Evolutionary conservation across 108 stramenopile species (phyloP), one percentile per base, ranked within the genome.

Genomic region (Stephanodiscus minutulus): DNA sequence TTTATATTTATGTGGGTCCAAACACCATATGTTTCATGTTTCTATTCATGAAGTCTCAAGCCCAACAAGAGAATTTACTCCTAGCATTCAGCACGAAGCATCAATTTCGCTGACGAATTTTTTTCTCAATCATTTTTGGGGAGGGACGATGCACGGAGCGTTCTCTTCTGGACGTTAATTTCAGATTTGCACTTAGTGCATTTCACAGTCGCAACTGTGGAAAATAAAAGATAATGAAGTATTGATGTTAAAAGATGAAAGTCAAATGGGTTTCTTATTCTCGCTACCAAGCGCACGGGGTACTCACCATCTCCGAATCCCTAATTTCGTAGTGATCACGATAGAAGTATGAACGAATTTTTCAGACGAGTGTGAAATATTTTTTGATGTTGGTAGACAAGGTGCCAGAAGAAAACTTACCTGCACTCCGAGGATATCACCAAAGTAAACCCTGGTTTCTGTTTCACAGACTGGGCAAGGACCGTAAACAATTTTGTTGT

Each of bases 381-480:
- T 39, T 39, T 11, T 8, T 9, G 9, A 11, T 39, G 11, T 39
- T 8, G 39, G 11, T 39, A 8, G 27, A 58, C 33, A 33, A 33
- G 12, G 28, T 17, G 56, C 17, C 57, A 36, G 28, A 7, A 35
- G 13, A 18, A 17, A 17, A 20, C 57, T 58, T 35, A 58, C 57
- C 57, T 98, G 87, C 1, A 95, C 93, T 56, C 94, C 94, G 44
- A 98, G 76, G 67, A 98, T 94, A 64, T 91, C 83, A 35, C 97
- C 97, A 76, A 98, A 98, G 86, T 91, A 98, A 36, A 98, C 79
- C 49, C 91, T 70, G 68, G 93, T 94, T 50, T 89, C 83, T 1
- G 62, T 77, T 50, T 89, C 90, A 79, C 97, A 98, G 17, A 77
- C 77, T 25, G 97, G 97, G 81, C 97, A 98, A n/a, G 97, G 96